These are phyloP conservation scores for Cercospora brassicicola DNA, from an alignment of 2,329 filamentous ascomycete genomes.

Conservation along the genomic window DNA sequence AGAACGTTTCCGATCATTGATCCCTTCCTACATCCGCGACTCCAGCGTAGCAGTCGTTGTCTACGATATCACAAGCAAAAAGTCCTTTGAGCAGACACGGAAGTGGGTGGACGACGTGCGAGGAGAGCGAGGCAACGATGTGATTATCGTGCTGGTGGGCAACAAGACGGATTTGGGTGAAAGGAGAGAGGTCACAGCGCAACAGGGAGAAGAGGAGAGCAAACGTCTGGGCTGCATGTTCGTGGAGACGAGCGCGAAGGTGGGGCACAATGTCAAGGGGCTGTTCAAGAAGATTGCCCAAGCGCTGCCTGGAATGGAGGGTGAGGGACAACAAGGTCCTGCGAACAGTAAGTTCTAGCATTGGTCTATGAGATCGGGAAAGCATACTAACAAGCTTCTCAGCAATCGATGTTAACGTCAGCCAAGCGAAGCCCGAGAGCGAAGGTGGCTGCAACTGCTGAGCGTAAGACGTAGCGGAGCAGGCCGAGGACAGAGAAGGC, in stretches of 20 bases:
- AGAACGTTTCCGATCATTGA: conserved; percentile 93
- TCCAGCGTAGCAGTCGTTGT: conserved; percentile 97
- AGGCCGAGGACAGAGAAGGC: background rate
- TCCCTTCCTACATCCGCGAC: conserved; percentile 98
- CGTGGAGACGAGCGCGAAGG: conserved; percentile 96
- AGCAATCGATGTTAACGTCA: conserved; percentile 43
- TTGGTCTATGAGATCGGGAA: background rate
- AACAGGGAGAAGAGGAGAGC: conserved; percentile 95
- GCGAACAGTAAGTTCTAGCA: conserved; percentile 68
- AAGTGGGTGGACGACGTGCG: conserved; percentile 99
- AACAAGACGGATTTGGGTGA: conserved; percentile 99
- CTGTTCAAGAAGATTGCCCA: conserved; percentile 98
- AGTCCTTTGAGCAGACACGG: conserved; percentile 96
- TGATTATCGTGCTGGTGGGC: conserved; percentile 96
- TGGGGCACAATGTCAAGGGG: conserved; percentile 96
- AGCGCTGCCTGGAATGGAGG: conserved; percentile 96
- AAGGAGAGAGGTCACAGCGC: conserved; percentile 94
- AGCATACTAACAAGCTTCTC: conserved; percentile 23
- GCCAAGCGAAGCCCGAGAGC: conserved; percentile 38
- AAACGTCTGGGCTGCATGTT: conserved; percentile 99
- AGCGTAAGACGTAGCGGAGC: conserved; percentile 1
- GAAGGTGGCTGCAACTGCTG: conserved; percentile 42
- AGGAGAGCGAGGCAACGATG: conserved; percentile 94
- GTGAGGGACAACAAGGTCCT: conserved; percentile 74
- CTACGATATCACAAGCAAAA: conserved; percentile 84